phyloP scores from a whole-genome alignment of 1,284 basidiomycete species.

The Ganoderma meredithae region DNA sequence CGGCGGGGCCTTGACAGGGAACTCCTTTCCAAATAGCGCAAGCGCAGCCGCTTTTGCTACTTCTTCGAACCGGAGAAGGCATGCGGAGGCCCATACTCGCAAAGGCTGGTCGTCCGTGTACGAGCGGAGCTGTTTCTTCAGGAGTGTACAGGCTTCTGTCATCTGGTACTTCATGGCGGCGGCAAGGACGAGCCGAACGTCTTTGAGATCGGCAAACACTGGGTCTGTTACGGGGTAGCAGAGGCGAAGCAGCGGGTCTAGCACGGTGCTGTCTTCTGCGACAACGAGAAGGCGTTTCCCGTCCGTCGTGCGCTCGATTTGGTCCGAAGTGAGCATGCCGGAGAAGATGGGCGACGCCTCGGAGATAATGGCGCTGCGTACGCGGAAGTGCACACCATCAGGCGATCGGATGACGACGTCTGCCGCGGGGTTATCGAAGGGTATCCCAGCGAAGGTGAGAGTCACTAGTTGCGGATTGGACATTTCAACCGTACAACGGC shows the following conservation, averaged over 20 bases:
- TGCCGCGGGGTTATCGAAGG: conserved; percentile 23
- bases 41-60: conserved; percentile 12
- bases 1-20: conserved; percentile 8
- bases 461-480: background rate
- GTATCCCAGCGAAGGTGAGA: conserved; percentile 8
- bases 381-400: conserved; percentile 25
- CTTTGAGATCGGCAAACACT: conserved; percentile 14
- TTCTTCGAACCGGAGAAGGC: conserved; percentile 15
- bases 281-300: conserved; percentile 23
- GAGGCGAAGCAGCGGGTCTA: conserved; percentile 34
- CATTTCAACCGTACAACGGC: background rate
- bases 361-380: conserved; percentile 21
- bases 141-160: conserved; percentile 20
- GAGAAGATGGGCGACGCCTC: conserved; percentile 44
- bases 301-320: background rate
- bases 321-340: conserved; percentile 40
- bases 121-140: conserved; percentile 9
- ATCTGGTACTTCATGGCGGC: conserved; percentile 28
- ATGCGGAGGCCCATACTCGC: conserved; percentile 18
- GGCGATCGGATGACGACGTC: conserved; percentile 41
- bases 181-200: conserved; percentile 18
- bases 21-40: conserved; percentile 12
- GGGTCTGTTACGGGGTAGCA: conserved; percentile 35
- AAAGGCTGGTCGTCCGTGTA: conserved; percentile 12
- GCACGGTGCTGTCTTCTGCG: conserved; percentile 24